Evolutionary conservation across 257 asterid genomes (phyloP), one percentile per base, ranked within the genome.

Genomic region (Solanum clarkiae): DNA sequence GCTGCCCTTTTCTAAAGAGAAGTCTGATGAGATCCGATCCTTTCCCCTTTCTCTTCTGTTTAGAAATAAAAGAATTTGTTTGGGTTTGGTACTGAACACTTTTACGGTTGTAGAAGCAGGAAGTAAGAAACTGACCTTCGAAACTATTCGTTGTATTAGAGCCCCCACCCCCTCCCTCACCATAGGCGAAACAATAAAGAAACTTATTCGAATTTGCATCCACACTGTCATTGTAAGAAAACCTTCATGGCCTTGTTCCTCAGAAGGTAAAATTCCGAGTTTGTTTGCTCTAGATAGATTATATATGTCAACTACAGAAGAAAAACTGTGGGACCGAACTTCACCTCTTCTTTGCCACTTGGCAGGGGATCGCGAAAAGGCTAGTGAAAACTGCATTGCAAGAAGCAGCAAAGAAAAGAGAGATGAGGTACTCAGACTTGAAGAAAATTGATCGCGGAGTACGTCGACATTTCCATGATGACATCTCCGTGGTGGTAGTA

Each of bases 401-500:
- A 87, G 97, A 88, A 91, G 98, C 98, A 69, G 98, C 98, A 1
- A 95, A 93, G 93, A 95, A 95, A 85, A 88, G 98, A 88, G 98
- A 95, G 87, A 95, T 95, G 98, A 93, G 98, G 84, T 95, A 95
- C 89, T 93, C 98, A 1, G 98, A 95, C 88, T 84, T 95, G 93
- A 95, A 93, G 91, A 93, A 93, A 80, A 95, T 95, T 5, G 98
- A 93, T 84, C 91, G 98, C 1, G 97, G 97, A 60, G 97, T 95
- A 10, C 95, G 98, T 4, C 89, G 98, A 9, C 98, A 95, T 87
- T 95, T 95, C 92, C 98, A 95, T 9, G 98, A 95, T 4, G 98
- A 94, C 91, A 95, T 93, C 90, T 93, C 98, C 0, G 95, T 95
- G 7, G 89, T 92, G 1, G 94, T 95, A 20, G 81, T 93, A 74